Conservation (phyloP, 257 asterid species). For the Penstemon newberryi region DNA sequence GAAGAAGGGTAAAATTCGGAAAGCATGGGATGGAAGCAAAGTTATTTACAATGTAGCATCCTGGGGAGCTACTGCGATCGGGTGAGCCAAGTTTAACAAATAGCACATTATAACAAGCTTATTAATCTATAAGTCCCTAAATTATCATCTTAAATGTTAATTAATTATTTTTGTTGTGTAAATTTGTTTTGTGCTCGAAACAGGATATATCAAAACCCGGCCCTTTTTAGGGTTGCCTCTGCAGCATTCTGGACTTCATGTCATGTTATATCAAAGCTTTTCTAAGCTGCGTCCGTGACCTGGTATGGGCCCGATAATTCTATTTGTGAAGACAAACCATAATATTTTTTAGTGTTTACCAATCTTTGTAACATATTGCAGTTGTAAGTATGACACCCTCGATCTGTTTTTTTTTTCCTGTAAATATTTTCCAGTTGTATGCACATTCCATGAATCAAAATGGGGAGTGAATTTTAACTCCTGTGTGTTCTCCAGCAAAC, state of each 20-base stretch:
- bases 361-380: constrained; percentile 33
- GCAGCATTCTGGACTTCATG: constrained; percentile 96
- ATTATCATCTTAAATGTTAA: too few species aligned
- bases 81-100: constrained; percentile 51
- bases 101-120: too few species aligned
- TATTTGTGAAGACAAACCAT: constrained; percentile 19
- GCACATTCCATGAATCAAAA: neutral
- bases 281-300: constrained; percentile 43
- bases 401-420: constrained; percentile 18
- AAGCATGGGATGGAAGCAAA: constrained; percentile 99
- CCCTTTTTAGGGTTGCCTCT: constrained; percentile 76
- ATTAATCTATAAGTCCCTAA: too few species aligned
- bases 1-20: constrained; percentile 86
- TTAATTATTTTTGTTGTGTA: neutral
- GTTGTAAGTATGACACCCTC: constrained; percentile 4
- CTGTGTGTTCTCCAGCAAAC: neutral
- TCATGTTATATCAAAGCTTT: constrained; percentile 79
- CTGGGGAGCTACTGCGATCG: constrained; percentile 99
- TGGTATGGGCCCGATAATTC: neutral
- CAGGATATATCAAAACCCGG: constrained; percentile 96
- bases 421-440: constrained; percentile 18
- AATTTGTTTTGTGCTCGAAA: constrained; percentile 11
- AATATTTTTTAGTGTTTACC: neutral
- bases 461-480: neutral
- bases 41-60: constrained; percentile 96